These are phyloP conservation scores for Trichocomaceae sp. DNA, from an alignment of 2,329 filamentous ascomycete genomes.

Conservation along the genomic window DNA sequence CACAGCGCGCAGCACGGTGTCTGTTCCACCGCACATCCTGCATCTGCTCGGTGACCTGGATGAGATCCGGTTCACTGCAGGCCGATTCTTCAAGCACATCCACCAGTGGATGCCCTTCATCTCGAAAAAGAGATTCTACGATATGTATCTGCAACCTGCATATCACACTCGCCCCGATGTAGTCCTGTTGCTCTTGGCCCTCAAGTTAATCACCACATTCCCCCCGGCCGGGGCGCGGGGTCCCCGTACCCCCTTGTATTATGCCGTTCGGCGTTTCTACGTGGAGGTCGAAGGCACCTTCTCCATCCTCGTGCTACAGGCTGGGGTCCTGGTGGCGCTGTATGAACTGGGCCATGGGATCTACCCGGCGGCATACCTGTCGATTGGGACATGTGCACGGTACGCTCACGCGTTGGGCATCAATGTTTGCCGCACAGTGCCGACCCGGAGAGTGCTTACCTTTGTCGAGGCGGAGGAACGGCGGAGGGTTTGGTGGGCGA, in stretches of 20 bases:
- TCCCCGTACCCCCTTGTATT: slow-evolving; percentile 24
- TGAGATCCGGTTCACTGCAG: too few relatives aligned
- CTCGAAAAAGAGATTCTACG: too few relatives aligned
- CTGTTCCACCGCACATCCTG: too few relatives aligned
- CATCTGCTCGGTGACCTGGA: too few relatives aligned
- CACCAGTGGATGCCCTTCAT: too few relatives aligned
- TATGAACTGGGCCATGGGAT: neutral
- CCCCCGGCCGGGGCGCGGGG: too few relatives aligned
- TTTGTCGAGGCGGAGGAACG: neutral
- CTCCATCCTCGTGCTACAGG: neutral
- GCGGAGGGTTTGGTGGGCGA: neutral
- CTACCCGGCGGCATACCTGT: neutral
- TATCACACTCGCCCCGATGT: too few relatives aligned
- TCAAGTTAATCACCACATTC: too few relatives aligned
- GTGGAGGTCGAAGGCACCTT: neutral
- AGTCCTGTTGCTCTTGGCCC: too few relatives aligned
- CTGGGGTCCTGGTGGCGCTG: neutral
- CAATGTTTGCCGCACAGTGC: neutral
- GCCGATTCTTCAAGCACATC: too few relatives aligned
- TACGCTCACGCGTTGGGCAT: neutral
- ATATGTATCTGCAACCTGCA: too few relatives aligned
- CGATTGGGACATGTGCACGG: neutral
- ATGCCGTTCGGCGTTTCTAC: neutral
- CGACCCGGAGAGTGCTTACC: neutral
- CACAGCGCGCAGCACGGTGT: too few relatives aligned